Conservation (phyloP, 805 yeast genomes). For the Yarrowia hollandica region DNA sequence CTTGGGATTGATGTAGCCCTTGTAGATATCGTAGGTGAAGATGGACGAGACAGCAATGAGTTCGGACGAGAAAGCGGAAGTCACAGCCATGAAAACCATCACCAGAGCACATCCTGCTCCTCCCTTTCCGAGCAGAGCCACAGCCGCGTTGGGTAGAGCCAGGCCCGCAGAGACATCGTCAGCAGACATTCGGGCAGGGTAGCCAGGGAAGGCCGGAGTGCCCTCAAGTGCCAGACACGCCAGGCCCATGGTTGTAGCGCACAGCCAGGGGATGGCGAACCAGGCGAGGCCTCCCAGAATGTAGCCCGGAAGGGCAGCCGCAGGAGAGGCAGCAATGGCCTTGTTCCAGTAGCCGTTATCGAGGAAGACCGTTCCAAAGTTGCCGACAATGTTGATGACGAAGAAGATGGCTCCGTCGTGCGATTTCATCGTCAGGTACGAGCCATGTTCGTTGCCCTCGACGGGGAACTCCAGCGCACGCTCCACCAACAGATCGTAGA, state of each 20-base stretch:
- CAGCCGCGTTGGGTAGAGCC: slow-evolving; percentile 67
- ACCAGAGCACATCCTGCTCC: slow-evolving; percentile 84
- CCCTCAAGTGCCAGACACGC: slow-evolving; percentile 74
- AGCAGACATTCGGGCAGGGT: slow-evolving; percentile 63
- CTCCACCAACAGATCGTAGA: slow-evolving; percentile 70
- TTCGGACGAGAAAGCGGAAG: slow-evolving; percentile 91
- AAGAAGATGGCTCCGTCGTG: slow-evolving; percentile 85
- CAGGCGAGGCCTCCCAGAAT: slow-evolving; percentile 85
- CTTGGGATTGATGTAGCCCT: slow-evolving; percentile 72
- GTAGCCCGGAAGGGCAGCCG: slow-evolving; percentile 83
- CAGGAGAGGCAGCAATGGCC: slow-evolving; percentile 83
- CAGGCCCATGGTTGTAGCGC: slow-evolving; percentile 84
- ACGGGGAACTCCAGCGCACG: slow-evolving; percentile 61
- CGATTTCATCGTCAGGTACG: slow-evolving; percentile 85
- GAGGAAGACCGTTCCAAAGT: slow-evolving; percentile 83
- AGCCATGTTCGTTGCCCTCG: slow-evolving; percentile 79
- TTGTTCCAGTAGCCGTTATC: slow-evolving; percentile 89
- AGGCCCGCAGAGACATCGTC: slow-evolving; percentile 81
- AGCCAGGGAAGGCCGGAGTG: slow-evolving; percentile 74
- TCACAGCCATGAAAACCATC: slow-evolving; percentile 86
- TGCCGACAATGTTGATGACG: slow-evolving; percentile 84
- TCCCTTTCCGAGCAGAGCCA: slow-evolving; percentile 78
- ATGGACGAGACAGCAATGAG: slow-evolving; percentile 84
- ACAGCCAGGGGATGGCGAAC: slow-evolving; percentile 85
- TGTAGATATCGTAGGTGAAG: slow-evolving; percentile 81